Conservation (phyloP, 345 rosid species). For the Conringia planisiliqua region DNA sequence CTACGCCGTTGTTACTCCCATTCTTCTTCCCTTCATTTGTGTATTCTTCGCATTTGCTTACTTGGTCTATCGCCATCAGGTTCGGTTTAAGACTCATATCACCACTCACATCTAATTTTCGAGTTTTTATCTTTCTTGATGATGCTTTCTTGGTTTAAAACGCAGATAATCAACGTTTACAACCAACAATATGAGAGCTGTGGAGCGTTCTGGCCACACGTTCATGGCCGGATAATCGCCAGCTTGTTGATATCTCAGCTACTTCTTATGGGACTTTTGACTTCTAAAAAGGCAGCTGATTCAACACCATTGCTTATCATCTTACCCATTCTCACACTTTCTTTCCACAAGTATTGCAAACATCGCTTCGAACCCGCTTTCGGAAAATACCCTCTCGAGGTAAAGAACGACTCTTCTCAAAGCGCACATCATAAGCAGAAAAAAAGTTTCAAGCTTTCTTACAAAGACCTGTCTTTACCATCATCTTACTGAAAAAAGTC, state of each 20-base stretch:
- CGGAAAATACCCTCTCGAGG: slow-evolving; percentile 86
- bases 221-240: slow-evolving; percentile 79
- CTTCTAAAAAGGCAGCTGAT: slow-evolving; percentile 84
- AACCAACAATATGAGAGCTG: slow-evolving; percentile 90
- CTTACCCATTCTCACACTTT: slow-evolving; percentile 74
- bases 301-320: slow-evolving; percentile 80
- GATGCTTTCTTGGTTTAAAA: slow-evolving; percentile 7
- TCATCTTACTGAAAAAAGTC: not conserved
- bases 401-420: slow-evolving; percentile 17
- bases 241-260: slow-evolving; percentile 90
- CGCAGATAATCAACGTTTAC: slow-evolving; percentile 90
- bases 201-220: slow-evolving; percentile 98
- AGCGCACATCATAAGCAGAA: not conserved
- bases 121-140: not conserved
- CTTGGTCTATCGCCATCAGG: slow-evolving; percentile 99
- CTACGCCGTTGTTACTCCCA: slow-evolving; percentile 87
- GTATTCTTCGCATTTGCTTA: slow-evolving; percentile 91
- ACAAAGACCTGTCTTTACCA: not conserved
- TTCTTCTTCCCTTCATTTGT: slow-evolving; percentile 87
- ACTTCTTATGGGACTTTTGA: slow-evolving; percentile 75
- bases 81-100: slow-evolving; percentile 19
- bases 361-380: slow-evolving; percentile 93
- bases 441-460: not conserved
- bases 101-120: not conserved
- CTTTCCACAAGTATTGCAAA: slow-evolving; percentile 92